Evolutionary conservation across 805 yeast genomes (phyloP), one percentile per base, ranked within the genome.

Genomic region (Henningerozyma blattae): DNA sequence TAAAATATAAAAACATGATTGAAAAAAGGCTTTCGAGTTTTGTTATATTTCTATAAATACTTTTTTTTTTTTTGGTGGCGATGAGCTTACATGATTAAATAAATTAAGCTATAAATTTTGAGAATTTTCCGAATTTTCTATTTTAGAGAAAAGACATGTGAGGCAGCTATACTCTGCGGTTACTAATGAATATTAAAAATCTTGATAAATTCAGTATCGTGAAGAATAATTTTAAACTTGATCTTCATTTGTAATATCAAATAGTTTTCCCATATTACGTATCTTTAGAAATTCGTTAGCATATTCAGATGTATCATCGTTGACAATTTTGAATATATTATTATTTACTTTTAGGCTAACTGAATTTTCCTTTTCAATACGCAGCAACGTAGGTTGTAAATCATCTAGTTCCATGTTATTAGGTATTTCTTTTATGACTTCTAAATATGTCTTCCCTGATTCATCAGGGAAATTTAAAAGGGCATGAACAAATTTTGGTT

Each of bases 401-500:
- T 82, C 93, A 4, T 67, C 72, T 31, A 89, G 74, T 38, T 68
- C 67, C 44, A 77, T 65, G 19, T 71, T 65, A 8, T 61, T 57
- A 0, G 89, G 82, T 38, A 87, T 77, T 20, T 73, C 59, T 36
- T 68, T 62, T 22, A 87, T 62, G 12, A 87, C 77, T 1, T 72
- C 70, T n/a, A 76, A 67, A 3, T 91, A 84, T 44, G 46, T 46
- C 9, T 77, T 80, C 26, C 73, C 66, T 29, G 67, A 66, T 32
- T 68, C 75, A 42, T 80, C 83, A 1, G 82, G 75, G 35, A 72
- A 64, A 37, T 79, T 77, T 36, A 91, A 66, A 31, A 89, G 61
- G 5, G 81, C 80, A 39, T 73, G 72, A 28, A 89, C 77, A 48
- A 84, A 86, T n/a, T 64, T 64, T 0, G 95, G 91, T 42, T 75